phyloP scores from a whole-genome alignment of 495 filamentous ascomycete genomes.

The Achaetomiella virescens region DNA sequence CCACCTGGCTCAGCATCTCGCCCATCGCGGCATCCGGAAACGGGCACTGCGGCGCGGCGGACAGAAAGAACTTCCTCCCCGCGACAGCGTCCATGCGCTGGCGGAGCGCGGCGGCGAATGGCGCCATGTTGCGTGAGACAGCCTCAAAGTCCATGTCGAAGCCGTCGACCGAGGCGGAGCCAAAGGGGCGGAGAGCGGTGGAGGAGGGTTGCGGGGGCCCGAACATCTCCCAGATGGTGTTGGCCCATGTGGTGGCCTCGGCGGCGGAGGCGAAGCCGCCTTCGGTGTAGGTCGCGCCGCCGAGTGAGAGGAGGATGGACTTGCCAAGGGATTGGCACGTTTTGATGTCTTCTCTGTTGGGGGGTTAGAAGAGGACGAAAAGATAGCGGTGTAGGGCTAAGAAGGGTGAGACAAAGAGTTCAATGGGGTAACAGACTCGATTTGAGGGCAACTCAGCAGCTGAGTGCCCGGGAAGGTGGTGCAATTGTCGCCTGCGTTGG shows the following conservation, averaged over 20 bases:
- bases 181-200: conserved; percentile 54
- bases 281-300: conserved; percentile 57
- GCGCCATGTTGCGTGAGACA: conserved; percentile 42
- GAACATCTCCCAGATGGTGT: conserved; percentile 62
- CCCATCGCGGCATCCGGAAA: conserved; percentile 58
- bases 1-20: conserved; percentile 47
- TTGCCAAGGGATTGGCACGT: conserved; percentile 59
- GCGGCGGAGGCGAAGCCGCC: conserved; percentile 51
- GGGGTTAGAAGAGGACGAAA: neutral
- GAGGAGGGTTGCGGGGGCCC: conserved; percentile 38
- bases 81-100: conserved; percentile 43
- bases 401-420: neutral
- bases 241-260: conserved; percentile 51
- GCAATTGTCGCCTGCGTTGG: conserved; percentile 53
- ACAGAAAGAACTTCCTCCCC: conserved; percentile 52
- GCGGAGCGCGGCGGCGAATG: conserved; percentile 52
- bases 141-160: conserved; percentile 67
- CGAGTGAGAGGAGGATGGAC: conserved; percentile 61
- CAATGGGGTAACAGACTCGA: conserved; percentile 35
- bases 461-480: conserved; percentile 50
- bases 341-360: conserved; percentile 48
- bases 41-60: conserved; percentile 62
- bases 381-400: neutral
- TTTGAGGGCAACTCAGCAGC: conserved; percentile 54
- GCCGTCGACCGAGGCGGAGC: conserved; percentile 57